Conservation (phyloP, 2,329 filamentous ascomycete species). For the Alternaria tenuissima region DNA sequence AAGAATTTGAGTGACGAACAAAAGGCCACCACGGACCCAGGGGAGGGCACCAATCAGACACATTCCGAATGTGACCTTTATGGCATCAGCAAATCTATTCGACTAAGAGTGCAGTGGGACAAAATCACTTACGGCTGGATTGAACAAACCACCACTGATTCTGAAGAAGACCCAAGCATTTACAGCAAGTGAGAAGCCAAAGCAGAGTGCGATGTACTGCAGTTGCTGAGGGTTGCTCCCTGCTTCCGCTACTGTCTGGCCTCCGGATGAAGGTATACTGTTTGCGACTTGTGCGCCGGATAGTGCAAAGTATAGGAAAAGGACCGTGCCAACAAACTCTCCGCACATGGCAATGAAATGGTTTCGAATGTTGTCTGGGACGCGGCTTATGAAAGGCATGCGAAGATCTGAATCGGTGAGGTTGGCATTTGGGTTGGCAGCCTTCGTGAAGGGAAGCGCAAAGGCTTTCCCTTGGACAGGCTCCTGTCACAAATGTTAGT, state of each 20-base stretch:
- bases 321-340: constrained; percentile 52
- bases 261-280: constrained; percentile 32
- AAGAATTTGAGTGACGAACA: constrained; percentile 34
- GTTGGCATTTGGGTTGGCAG: constrained; percentile 18
- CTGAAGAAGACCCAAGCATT: constrained; percentile 51
- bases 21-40: constrained; percentile 23
- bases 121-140: constrained; percentile 20
- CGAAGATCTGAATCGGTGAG: constrained; percentile 21
- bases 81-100: neutral
- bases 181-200: constrained; percentile 53
- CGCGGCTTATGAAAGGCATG: constrained; percentile 15
- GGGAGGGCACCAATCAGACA: constrained; percentile 29
- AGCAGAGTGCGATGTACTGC: constrained; percentile 51
- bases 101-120: neutral
- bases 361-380: constrained; percentile 23
- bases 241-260: constrained; percentile 26
- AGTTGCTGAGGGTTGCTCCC: constrained; percentile 49
- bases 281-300: constrained; percentile 53
- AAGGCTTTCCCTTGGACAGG: constrained; percentile 24
- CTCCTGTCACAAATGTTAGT: constrained; percentile 6
- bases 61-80: constrained; percentile 42
- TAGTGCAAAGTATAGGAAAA: constrained; percentile 53
- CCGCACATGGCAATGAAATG: constrained; percentile 36
- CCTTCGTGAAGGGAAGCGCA: constrained; percentile 24
- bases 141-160: constrained; percentile 37